Base-by-base conservation (phyloP, 768 basidiomycete genomes). In the Calocybe gangraenosa region DNA sequence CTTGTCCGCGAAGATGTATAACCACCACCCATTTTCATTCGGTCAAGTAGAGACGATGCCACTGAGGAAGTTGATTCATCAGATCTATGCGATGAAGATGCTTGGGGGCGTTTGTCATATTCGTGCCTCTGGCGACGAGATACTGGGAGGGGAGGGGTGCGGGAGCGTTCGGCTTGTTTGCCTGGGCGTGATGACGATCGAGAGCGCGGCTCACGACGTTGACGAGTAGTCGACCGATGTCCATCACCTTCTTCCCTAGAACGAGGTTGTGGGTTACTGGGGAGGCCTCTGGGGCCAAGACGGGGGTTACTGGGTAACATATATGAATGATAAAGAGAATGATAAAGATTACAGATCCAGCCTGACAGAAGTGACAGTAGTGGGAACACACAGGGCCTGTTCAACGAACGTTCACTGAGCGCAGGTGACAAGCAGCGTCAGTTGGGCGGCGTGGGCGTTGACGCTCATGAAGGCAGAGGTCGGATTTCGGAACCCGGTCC, bases 1-100 rank as follows among this genome's bases (percentile, higher is more conserved):
- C 70, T 75, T 23, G 71, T 73, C 33, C 65, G 62, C 2, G 73
- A 72, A 5, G 74, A 74, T 8, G 59, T 46, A 48, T 67, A 63
- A 28, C 65, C 63, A 3, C 58, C 34, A 6, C 51, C 58, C 14
- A 46, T 52, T 38, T 60, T 65, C 54, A 67, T 62, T 42, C 70
- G 58, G 28, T 67, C 65, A 43, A 69, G 62, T n/a, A 70, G 57
- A 6, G 70, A 64, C 2, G 66, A 68, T 30, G 52, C 54, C 11
- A 22, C 41, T 18, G 44, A 46, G 36, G 52, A 45, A 2, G 35
- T 34, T 18, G 45, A 47, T 5, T 44, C 39, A 37, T 48, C 19
- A 36, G 42, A 40, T 33, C 18, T 49, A 22, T 44, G 40, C 3
- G 48, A 37, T 36, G 23, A 7, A n/a, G 31, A 22, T 18, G 30